phyloP scores from a whole-genome alignment of 75 land plant species.

The Selaginella tamariscina region DNA sequence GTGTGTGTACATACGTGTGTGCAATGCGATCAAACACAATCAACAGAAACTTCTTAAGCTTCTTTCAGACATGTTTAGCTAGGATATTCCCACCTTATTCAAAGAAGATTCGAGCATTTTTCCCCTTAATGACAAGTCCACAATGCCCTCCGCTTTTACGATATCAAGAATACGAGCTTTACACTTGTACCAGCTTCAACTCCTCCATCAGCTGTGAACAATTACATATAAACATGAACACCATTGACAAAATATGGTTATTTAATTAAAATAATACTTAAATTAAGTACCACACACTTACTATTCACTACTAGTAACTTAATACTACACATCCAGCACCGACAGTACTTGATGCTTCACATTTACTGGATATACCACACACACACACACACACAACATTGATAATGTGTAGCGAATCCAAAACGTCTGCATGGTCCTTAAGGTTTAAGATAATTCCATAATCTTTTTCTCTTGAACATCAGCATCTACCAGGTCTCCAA shows the following conservation, averaged over 20 bases:
- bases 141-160: constrained; percentile 53
- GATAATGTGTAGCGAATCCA: constrained; percentile 72
- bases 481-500: constrained; percentile 56
- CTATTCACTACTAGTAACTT: too few relatives aligned
- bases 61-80: too few relatives aligned
- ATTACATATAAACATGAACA: background rate
- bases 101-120: constrained; percentile 38
- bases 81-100: too few relatives aligned
- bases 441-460: constrained; percentile 69
- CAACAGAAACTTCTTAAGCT: too few relatives aligned
- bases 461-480: constrained; percentile 65
- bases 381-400: constrained; percentile 49
- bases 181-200: constrained; percentile 38
- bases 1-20: too few relatives aligned
- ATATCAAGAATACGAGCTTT: constrained; percentile 75
- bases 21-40: too few relatives aligned
- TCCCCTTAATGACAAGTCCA: constrained; percentile 65
- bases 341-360: too few relatives aligned
- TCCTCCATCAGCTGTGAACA: constrained; percentile 50
- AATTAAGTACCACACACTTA: too few relatives aligned
- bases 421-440: constrained; percentile 37
- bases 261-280: too few relatives aligned
- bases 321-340: too few relatives aligned
- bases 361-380: too few relatives aligned
- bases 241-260: background rate